Percentiles rank a stretch among this genome's conserved stretches.
Evolutionary conservation across 2,329 filamentous ascomycete genomes (phyloP).

Genomic region (Chaetomium sp.): DNA sequence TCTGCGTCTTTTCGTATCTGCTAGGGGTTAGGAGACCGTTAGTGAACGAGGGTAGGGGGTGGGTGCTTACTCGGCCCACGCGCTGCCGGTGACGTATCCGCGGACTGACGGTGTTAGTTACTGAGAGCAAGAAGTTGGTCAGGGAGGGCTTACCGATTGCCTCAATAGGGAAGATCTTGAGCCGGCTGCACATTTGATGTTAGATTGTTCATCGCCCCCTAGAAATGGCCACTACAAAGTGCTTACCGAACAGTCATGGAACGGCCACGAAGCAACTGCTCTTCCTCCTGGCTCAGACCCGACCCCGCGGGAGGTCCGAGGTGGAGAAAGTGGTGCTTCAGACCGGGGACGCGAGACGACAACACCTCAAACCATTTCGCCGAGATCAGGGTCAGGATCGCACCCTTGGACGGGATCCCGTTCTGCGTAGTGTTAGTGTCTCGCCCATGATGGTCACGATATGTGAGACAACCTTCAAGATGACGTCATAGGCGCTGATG

Average conservation of each 20-base stretch:
- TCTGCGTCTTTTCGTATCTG: constrained; percentile 57
- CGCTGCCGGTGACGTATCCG: constrained; percentile 81
- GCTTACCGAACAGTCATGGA: constrained; percentile 51
- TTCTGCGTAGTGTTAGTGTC: constrained; percentile 40
- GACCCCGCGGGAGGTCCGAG: constrained; percentile 33
- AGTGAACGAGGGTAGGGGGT: too few relatives aligned
- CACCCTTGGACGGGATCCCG: constrained; percentile 48
- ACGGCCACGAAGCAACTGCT: constrained; percentile 51
- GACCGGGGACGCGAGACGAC: constrained; percentile 37
- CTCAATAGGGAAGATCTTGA: constrained; percentile 72
- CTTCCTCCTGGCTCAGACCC: constrained; percentile 37
- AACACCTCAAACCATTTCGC: constrained; percentile 51
- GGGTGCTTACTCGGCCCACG: constrained; percentile 59
- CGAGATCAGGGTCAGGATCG: constrained; percentile 40
- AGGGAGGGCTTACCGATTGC: constrained; percentile 44
- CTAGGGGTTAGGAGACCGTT: not conserved
- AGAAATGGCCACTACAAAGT: fast-evolving
- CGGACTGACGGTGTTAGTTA: constrained; percentile 50
- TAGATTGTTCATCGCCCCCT: not conserved
- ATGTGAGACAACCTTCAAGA: constrained; percentile 31
- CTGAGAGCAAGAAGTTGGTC: too few relatives aligned
- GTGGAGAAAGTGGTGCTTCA: constrained; percentile 48
- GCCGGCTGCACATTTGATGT: constrained; percentile 51
- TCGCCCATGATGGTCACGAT: not conserved
- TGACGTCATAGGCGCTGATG: constrained; percentile 92